These are phyloP conservation scores for Pichia kluyveri DNA, from an alignment of 805 yeast species.

Conservation along the genomic window DNA sequence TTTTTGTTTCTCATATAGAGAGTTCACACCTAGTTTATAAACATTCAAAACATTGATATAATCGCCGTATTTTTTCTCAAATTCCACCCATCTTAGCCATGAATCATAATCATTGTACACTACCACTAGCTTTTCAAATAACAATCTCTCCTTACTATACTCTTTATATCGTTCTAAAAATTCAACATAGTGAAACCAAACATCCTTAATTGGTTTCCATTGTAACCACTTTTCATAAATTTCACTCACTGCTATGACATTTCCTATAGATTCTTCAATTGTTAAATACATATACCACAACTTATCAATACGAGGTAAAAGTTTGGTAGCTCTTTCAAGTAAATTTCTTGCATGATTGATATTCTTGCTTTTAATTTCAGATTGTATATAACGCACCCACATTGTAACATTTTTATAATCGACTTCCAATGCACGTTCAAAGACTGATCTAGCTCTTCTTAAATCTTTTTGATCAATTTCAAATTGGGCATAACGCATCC, in stretches of 20 bases:
- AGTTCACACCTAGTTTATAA: conserved; percentile 58
- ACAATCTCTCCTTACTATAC: conserved; percentile 43
- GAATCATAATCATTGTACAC: conserved; percentile 43
- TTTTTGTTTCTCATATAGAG: conserved; percentile 25
- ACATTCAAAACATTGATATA: conserved; percentile 46
- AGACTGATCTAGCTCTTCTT: conserved; percentile 73
- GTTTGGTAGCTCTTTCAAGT: conserved; percentile 64
- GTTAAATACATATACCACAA: conserved; percentile 80
- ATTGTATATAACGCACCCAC: conserved; percentile 78
- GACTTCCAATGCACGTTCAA: conserved; percentile 78
- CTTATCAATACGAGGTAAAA: conserved; percentile 73
- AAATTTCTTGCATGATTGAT: conserved; percentile 85
- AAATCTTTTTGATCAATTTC: conserved; percentile 75
- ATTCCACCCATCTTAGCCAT: conserved; percentile 71
- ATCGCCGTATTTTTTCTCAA: conserved; percentile 50
- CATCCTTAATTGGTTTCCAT: conserved; percentile 59
- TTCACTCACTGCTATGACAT: conserved; percentile 49
- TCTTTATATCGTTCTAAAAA: conserved; percentile 59
- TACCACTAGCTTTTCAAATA: conserved; percentile 49
- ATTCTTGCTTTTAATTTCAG: conserved; percentile 63
- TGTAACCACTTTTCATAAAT: conserved; percentile 74
- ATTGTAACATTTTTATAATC: conserved; percentile 63
- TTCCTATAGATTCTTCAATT: conserved; percentile 70
- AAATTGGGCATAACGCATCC: conserved; percentile 88
- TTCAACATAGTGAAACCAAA: conserved; percentile 67